Conservation (phyloP, 2,329 filamentous ascomycete species). For the Pseudopithomyces maydicus region DNA sequence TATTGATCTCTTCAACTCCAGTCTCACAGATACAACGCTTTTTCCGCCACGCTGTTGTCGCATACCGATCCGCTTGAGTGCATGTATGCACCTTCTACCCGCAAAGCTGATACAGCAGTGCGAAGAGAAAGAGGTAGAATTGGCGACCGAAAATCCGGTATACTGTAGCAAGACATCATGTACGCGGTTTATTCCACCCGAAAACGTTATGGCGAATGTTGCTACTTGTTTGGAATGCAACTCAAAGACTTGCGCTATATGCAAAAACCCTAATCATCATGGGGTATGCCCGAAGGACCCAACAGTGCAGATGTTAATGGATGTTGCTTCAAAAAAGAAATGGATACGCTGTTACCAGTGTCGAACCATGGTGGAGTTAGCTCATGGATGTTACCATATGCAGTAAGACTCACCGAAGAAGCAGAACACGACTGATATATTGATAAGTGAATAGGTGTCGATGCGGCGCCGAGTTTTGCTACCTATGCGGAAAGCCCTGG, state of each 20-base stretch:
- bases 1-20: conserved; percentile 20
- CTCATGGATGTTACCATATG: conserved; percentile 19
- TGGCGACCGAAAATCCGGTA: conserved; percentile 18
- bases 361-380: conserved; percentile 17
- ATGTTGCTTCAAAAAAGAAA: conserved; percentile 11
- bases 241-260: conserved; percentile 15
- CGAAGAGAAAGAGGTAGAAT: conserved; percentile 16
- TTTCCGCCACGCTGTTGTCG: conserved; percentile 30
- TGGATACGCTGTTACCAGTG: conserved; percentile 17
- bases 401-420: conserved; percentile 11
- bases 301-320: conserved; percentile 11
- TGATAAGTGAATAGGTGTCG: conserved; percentile 13
- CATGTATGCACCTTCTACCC: conserved; percentile 6
- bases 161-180: conserved; percentile 19
- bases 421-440: not conserved
- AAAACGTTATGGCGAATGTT: conserved; percentile 10
- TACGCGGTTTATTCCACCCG: conserved; percentile 12
- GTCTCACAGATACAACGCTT: conserved; percentile 20
- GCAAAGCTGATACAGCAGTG: conserved; percentile 11
- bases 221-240: conserved; percentile 10
- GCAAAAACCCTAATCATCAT: conserved; percentile 15
- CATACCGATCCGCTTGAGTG: conserved; percentile 14
- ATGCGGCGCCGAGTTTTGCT: conserved; percentile 74
- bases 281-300: conserved; percentile 18
- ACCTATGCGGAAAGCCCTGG: conserved; percentile 60